Evolutionary conservation across 768 basidiomycete genomes (phyloP).

Genomic region (Lactarius akahatsu): DNA sequence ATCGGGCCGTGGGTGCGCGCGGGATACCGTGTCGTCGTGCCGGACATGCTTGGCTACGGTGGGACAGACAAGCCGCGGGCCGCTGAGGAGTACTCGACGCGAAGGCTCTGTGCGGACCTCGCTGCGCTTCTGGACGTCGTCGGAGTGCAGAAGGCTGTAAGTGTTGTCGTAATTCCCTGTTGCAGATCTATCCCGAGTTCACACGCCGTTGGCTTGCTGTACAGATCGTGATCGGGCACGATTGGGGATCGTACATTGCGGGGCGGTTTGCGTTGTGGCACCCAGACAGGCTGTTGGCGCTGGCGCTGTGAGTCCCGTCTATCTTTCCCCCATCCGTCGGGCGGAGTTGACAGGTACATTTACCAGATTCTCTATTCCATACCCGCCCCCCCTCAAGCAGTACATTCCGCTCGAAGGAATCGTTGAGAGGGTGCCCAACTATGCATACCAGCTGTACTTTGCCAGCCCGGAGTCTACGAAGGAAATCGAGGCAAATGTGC

Average conservation of each 20-base stretch:
- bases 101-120: slow-evolving; percentile 35
- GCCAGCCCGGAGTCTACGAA: slow-evolving; percentile 49
- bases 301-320: slow-evolving; percentile 50
- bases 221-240: slow-evolving; percentile 71
- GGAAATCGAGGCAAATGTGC: slow-evolving; percentile 58
- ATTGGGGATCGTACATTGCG: slow-evolving; percentile 72
- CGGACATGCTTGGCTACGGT: slow-evolving; percentile 50
- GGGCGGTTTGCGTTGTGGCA: slow-evolving; percentile 72
- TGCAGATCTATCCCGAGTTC: neutral
- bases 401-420: slow-evolving; percentile 54
- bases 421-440: slow-evolving; percentile 51
- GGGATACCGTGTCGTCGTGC: slow-evolving; percentile 47
- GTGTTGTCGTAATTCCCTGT: neutral
- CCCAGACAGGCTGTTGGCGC: slow-evolving; percentile 57
- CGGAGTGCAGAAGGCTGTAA: slow-evolving; percentile 34
- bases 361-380: slow-evolving; percentile 64
- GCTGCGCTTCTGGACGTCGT: slow-evolving; percentile 38
- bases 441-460: slow-evolving; percentile 71
- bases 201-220: neutral
- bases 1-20: slow-evolving; percentile 39
- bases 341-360: neutral
- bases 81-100: slow-evolving; percentile 32
- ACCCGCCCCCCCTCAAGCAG: slow-evolving; percentile 52
- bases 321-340: slow-evolving; percentile 7
- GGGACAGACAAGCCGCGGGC: slow-evolving; percentile 44